phyloP scores from a whole-genome alignment of 305 asterid species.

The Ilex paraguariensis region DNA sequence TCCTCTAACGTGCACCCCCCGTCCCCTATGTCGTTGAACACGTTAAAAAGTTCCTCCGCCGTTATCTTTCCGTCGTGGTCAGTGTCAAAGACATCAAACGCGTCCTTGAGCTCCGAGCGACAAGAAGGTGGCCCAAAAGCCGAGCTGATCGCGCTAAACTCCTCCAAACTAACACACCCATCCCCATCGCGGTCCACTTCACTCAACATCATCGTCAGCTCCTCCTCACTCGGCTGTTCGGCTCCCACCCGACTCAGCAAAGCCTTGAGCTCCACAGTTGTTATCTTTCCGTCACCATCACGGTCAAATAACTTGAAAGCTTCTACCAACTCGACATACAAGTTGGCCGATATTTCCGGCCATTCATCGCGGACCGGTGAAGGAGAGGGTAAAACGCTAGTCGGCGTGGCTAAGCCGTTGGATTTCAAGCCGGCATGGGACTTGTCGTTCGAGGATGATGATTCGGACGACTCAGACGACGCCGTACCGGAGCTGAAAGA shows the following conservation, averaged over 20 bases:
- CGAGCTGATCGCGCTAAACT: conserved; percentile 43
- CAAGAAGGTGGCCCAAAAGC: conserved; percentile 44
- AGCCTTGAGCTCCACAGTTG: conserved; percentile 39
- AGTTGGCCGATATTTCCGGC: conserved; percentile 19
- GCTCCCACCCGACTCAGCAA: conserved; percentile 41
- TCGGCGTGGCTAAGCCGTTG: conserved; percentile 45
- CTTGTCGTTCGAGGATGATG: conserved; percentile 19
- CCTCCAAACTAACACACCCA: conserved; percentile 52
- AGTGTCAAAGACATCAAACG: conserved; percentile 73
- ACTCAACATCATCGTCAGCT: conserved; percentile 36
- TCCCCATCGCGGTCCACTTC: conserved; percentile 53
- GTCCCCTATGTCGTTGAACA: conserved; percentile 52
- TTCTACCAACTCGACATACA: conserved; percentile 34
- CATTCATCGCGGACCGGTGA: conserved; percentile 13
- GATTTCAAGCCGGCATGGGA: conserved; percentile 8
- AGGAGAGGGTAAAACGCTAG: conserved; percentile 37
- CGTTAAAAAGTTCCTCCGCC: conserved; percentile 68
- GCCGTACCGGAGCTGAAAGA: conserved; percentile 32
- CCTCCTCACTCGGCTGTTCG: conserved; percentile 44
- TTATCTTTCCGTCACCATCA: conserved; percentile 48
- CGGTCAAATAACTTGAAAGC: conserved; percentile 51
- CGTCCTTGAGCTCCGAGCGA: conserved; percentile 40
- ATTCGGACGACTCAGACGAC: conserved; percentile 30
- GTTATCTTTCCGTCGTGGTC: conserved; percentile 78
- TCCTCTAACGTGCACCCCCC: conserved; percentile 74